Percentiles rank a stretch among this genome's conserved stretches.
These are phyloP conservation scores for Arabis alpina DNA, from an alignment of 345 rosid genomes.

Conservation along the genomic window DNA sequence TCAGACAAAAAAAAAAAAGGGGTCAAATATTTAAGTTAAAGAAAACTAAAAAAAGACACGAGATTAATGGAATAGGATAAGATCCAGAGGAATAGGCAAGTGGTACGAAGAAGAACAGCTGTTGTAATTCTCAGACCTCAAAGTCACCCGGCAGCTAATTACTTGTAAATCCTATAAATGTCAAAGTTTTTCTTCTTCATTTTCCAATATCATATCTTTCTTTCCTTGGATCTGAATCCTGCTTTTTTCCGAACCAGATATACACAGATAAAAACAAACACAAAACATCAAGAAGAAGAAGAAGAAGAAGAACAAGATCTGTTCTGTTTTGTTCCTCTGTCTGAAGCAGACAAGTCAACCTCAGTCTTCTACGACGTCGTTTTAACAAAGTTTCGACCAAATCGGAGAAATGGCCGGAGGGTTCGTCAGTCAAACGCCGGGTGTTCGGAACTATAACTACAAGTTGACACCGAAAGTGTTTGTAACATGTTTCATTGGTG, in stretches of 20 bases:
- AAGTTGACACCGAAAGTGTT: conserved; percentile 62
- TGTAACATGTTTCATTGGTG: conserved; percentile 72
- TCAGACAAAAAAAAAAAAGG: not conserved
- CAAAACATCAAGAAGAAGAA: not conserved
- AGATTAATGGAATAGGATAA: conserved; percentile 43
- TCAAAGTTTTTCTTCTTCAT: too few relatives aligned
- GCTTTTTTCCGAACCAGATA: too few relatives aligned
- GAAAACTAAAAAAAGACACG: conserved; percentile 41
- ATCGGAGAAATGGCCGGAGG: conserved; percentile 56
- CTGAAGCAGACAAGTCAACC: conserved; percentile 36
- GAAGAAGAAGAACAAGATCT: conserved; percentile 30
- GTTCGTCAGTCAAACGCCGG: conserved; percentile 42
- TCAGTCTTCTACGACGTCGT: conserved; percentile 29
- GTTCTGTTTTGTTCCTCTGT: conserved; percentile 28
- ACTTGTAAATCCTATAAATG: conserved; percentile 39
- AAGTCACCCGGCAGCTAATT: conserved; percentile 37
- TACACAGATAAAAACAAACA: conserved; percentile 3
- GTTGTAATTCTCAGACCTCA: conserved; percentile 24
- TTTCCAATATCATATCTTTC: too few relatives aligned
- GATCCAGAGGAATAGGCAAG: conserved; percentile 40
- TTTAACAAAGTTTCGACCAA: not conserved
- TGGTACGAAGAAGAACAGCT: conserved; percentile 38
- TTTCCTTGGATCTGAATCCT: too few relatives aligned
- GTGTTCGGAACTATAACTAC: conserved; percentile 52
- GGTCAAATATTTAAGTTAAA: not conserved